Evolutionary conservation across 1,139 yeast species (phyloP), one percentile per base, ranked within the genome.

Genomic region (Yamadazyma spencermartinsiae): DNA sequence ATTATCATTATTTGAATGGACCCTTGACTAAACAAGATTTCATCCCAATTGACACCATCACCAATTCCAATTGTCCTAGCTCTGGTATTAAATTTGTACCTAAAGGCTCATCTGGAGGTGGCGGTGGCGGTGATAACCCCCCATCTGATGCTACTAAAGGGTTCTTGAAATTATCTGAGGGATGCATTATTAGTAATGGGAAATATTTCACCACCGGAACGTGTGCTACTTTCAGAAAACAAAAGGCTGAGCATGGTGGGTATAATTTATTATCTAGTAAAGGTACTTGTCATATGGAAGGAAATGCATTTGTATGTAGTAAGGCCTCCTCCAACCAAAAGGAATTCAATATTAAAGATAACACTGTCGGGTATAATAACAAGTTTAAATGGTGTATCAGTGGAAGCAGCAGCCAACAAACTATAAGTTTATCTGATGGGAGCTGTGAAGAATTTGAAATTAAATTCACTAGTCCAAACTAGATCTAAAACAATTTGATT

Each of bases 131-230:
- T 19, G 34, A 41, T 3, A 34, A 34, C 11, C 41, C 38, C 14
- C 59, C 69, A 3, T 55, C 65, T 4, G 48, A 54, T 24, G 49
- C 49, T 9, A 71, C 69, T n/a, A 68, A 62, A 50, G 60, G 89
- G 33, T 76, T 72, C 46, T 64, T 83, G 18, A 62, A 74, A 18
- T 76, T 71, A 12, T 75, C 80, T 39, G 56, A 70, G 4, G 96
- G 96, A 2, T 88, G 96, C 63, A 65, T 90, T 40, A 90, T 89
- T 51, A 78, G 85, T 44, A 86, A 80, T 53, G 98, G 98, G 4
- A 77, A 80, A 50, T 89, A 95, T 90, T 87, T 83, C 62, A 62
- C 74, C 5, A 72, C 79, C 26, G 97, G 97, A 1, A 81, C 95
- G 1, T 90, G 97, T 62, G 98, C 96, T 2, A 80, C 85, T 3